Percentiles rank a stretch among this genome's conserved stretches.
Evolutionary conservation across 257 asterid species (phyloP).

Genomic region (Solanum tarijense): DNA sequence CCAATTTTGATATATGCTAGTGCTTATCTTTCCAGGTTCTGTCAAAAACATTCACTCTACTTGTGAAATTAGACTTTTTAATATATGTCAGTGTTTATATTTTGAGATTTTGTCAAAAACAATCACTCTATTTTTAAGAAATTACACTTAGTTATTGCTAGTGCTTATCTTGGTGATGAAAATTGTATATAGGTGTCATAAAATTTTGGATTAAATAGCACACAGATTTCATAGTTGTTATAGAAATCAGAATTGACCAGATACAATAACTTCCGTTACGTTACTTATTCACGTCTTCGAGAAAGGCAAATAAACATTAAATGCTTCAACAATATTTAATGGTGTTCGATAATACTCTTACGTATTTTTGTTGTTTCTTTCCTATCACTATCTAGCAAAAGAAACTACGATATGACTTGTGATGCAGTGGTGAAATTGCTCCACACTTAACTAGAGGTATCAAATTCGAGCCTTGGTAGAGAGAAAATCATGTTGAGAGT

Average conservation of each 20-base stretch:
- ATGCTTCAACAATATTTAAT: not conserved
- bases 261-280: not conserved
- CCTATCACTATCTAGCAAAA: not conserved
- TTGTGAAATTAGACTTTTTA: too few species aligned
- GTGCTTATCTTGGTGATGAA: not conserved
- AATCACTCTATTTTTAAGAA: too few species aligned
- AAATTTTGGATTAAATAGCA: not conserved
- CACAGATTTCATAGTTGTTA: not conserved
- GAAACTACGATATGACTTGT: not conserved
- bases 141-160: not conserved
- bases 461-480: too few species aligned
- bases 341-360: not conserved
- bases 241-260: not conserved
- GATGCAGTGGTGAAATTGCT: too few species aligned
- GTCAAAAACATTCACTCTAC: not conserved
- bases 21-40: not conserved
- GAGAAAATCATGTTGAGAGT: too few species aligned
- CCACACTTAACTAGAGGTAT: too few species aligned
- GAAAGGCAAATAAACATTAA: not conserved
- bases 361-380: not conserved
- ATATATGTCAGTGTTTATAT: too few species aligned
- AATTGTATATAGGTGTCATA: not conserved
- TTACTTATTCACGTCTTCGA: not conserved
- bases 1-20: not conserved
- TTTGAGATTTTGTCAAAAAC: accelerated